Base-by-base conservation (phyloP, 2,329 filamentous ascomycete genomes). In the Chrysoporthe austroafricana region DNA sequence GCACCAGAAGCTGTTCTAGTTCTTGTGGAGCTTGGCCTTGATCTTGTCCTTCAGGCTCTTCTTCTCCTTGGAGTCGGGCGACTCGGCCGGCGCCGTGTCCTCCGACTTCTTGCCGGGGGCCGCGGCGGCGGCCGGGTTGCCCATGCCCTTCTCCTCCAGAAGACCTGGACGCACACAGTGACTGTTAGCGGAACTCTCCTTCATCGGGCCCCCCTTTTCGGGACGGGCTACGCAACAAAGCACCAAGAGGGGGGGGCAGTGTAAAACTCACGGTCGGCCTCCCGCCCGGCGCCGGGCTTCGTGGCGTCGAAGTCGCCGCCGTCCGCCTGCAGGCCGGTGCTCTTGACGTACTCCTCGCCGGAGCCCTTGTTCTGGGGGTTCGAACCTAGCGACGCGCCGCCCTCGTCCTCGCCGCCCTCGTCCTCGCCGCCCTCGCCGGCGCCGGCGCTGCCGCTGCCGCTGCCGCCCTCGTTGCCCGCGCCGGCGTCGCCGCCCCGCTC, bases 221-320 rank as follows among this genome's bases (percentile, higher is more conserved):
- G 36, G 36, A 39, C 4, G 36, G 36, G 8, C 36, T 5, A 39
- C 36, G 36, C 36, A 39, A 39, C 36, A 39, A 39, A 39, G 5
- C 4, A 39, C 36, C 36, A 39, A 39, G 26, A 26, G 26, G 26
- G n/a, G 26, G 26, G 26, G 26, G 26, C 26, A 26, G 26, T 26
- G 26, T 26, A 82, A 6, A 39, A 39, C 84, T 79, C 77, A 90
- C 90, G 84, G 71, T 90, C 88, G 69, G 90, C 90, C 76, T 92
- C 90, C 46, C 77, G 79, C 3, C 88, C 89, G 13, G 90, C 90
- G 13, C 90, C 90, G 0, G 88, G 85, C 68, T 85, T 85, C 8
- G 83, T 79, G 4, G 86, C 88, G 72, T 91, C 90, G 74, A 91
- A 91, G 72, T 91, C 83, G 6, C 90, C 89, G 0, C 90, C 89